Conservation (phyloP, 768 basidiomycete genomes). For the Russula sp. region DNA sequence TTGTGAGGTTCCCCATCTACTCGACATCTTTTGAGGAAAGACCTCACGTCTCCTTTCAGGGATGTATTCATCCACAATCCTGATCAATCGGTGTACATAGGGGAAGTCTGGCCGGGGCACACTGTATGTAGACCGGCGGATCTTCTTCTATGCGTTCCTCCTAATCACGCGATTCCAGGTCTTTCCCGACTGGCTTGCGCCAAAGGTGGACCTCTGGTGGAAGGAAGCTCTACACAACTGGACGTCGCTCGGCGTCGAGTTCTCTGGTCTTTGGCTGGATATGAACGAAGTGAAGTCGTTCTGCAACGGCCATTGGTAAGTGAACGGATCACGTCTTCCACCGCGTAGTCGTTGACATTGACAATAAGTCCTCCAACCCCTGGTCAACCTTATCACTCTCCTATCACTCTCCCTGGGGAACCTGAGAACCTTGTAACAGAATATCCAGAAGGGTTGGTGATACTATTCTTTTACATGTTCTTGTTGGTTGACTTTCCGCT, state of each 20-base stretch:
- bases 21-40: background rate
- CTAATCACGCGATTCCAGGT: constrained; percentile 29
- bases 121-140: constrained; percentile 35
- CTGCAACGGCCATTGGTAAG: constrained; percentile 41
- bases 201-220: constrained; percentile 52
- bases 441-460: constrained; percentile 61
- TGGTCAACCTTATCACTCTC: constrained; percentile 46
- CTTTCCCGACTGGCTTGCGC: constrained; percentile 56
- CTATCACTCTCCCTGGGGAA: constrained; percentile 49
- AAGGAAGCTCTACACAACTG: constrained; percentile 51
- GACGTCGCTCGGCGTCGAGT: constrained; percentile 45
- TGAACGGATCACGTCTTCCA: background rate
- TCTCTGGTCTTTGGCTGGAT: constrained; percentile 61
- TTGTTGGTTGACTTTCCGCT: background rate
- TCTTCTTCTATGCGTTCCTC: background rate
- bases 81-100: constrained; percentile 63
- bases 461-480: background rate
- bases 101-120: constrained; percentile 74
- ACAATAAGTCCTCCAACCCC: constrained; percentile 46
- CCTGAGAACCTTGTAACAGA: constrained; percentile 45
- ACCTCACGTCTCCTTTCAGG: constrained; percentile 28
- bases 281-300: constrained; percentile 67
- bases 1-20: constrained; percentile 32
- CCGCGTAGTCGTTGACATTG: constrained; percentile 3
- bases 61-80: constrained; percentile 69